These are phyloP conservation scores for Incumbomyces delicatus DNA, from an alignment of 2,329 filamentous ascomycete species.

Conservation along the genomic window DNA sequence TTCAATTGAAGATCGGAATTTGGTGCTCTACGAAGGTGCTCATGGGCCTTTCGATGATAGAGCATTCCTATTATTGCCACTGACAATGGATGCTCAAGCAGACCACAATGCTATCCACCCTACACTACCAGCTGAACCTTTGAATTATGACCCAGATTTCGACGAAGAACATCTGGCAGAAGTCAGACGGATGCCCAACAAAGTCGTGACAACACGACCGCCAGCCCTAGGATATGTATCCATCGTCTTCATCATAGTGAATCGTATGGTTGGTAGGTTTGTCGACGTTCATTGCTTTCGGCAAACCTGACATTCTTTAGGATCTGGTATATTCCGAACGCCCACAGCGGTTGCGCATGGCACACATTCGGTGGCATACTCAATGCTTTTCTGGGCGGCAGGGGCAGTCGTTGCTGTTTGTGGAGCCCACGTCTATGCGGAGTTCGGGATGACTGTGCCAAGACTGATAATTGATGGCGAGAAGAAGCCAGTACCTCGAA, in stretches of 20 bases:
- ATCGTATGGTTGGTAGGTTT: constrained; percentile 7
- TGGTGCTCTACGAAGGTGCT: not conserved
- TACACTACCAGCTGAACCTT: not conserved
- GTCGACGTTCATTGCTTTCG: not conserved
- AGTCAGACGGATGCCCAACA: not conserved
- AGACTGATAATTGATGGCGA: constrained; percentile 2
- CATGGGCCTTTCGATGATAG: not conserved
- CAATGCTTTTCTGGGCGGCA: constrained; percentile 41
- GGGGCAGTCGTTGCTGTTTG: constrained; percentile 40
- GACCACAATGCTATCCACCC: not conserved
- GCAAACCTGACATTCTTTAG: constrained; percentile 15
- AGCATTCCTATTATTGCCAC: not conserved
- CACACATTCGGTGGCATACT: constrained; percentile 37
- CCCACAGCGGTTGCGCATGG: constrained; percentile 36
- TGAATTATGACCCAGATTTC: constrained; percentile 1
- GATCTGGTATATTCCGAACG: constrained; percentile 42
- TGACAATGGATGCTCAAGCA: not conserved
- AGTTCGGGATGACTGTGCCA: constrained; percentile 43
- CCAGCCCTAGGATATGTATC: constrained; percentile 4
- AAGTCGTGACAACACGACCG: constrained; percentile 7
- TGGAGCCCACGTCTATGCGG: constrained; percentile 36
- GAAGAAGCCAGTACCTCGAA: constrained; percentile 7
- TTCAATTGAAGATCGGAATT: not conserved
- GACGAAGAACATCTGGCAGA: not conserved
- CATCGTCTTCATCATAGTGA: constrained; percentile 7